Conservation (phyloP, 1,139 yeast genomes). For the Candida glucosophila region DNA sequence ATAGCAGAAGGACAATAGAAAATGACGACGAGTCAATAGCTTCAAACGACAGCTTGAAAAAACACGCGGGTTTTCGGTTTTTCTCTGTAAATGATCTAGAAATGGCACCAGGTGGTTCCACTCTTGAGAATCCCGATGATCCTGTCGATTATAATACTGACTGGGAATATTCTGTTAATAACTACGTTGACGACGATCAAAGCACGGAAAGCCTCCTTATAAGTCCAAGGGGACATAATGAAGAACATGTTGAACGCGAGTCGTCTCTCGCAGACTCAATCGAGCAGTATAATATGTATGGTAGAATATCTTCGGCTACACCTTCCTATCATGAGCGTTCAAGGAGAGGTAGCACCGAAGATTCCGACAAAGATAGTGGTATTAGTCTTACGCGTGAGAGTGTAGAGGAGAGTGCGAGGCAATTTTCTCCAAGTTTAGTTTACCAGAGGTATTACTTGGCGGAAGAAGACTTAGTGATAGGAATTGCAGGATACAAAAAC, state of each 20-base stretch:
- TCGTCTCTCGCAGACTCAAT: conserved; percentile 1
- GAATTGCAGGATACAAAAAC: conserved; percentile 80
- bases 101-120: conserved; percentile 81
- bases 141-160: conserved; percentile 58
- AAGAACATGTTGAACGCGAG: background rate
- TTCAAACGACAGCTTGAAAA: conserved; percentile 23
- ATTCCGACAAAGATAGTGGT: conserved; percentile 13
- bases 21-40: conserved; percentile 19
- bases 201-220: background rate
- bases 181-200: conserved; percentile 28
- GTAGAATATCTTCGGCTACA: conserved; percentile 20
- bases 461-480: conserved; percentile 90
- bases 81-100: conserved; percentile 80
- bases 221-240: too few relatives aligned
- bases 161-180: conserved; percentile 52
- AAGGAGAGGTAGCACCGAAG: conserved; percentile 20
- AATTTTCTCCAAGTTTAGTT: conserved; percentile 34
- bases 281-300: conserved; percentile 11
- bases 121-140: conserved; percentile 51
- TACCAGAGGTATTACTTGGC: conserved; percentile 85
- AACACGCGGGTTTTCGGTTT: conserved; percentile 52
- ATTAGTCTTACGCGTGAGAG: conserved; percentile 7
- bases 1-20: conserved; percentile 10
- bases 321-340: conserved; percentile 18
- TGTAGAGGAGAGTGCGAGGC: conserved; percentile 31